A percentile compares a stretch with the other conserved stretches of the same genome.
phyloP scores from a whole-genome alignment of 192 early-diverging fungal species.

The Backusella australiensis region DNA sequence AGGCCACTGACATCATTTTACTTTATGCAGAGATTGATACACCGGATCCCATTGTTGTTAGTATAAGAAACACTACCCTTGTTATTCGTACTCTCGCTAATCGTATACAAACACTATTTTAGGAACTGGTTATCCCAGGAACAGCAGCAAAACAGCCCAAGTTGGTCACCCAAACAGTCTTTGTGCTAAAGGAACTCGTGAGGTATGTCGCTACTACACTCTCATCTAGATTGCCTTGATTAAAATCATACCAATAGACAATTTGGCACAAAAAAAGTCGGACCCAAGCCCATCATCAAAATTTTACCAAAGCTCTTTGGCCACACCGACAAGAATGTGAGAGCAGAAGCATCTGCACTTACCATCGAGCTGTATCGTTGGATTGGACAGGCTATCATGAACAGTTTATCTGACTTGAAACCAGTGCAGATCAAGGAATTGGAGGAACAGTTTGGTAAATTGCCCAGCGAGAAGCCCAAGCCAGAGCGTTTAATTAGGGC shows the following conservation, averaged over 20 bases:
- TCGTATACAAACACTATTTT: not conserved
- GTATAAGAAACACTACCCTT: conserved; percentile 7
- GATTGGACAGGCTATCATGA: conserved; percentile 81
- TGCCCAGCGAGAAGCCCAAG: conserved; percentile 58
- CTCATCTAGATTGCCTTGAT: not conserved
- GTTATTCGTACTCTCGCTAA: not conserved
- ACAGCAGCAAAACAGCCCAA: conserved; percentile 93
- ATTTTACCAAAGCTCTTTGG: conserved; percentile 86
- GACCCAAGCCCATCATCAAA: conserved; percentile 85
- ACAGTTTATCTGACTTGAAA: conserved; percentile 82
- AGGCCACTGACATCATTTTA: conserved; percentile 77
- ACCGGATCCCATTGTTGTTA: conserved; percentile 81
- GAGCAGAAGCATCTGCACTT: conserved; percentile 73
- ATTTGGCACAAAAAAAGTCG: conserved; percentile 81
- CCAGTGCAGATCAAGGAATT: conserved; percentile 96
- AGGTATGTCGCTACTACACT: conserved; percentile 27
- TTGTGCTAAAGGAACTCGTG: conserved; percentile 59
- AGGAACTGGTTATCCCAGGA: conserved; percentile 76
- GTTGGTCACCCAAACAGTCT: conserved; percentile 72
- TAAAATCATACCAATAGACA: conserved; percentile 32
- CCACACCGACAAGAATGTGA: conserved; percentile 90
- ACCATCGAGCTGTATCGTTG: conserved; percentile 91
- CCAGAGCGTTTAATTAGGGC: conserved; percentile 77
- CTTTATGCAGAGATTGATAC: conserved; percentile 87
- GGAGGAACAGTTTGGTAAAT: conserved; percentile 74